phyloP scores from a whole-genome alignment of 495 filamentous ascomycete genomes.

The Neurospora sp. region DNA sequence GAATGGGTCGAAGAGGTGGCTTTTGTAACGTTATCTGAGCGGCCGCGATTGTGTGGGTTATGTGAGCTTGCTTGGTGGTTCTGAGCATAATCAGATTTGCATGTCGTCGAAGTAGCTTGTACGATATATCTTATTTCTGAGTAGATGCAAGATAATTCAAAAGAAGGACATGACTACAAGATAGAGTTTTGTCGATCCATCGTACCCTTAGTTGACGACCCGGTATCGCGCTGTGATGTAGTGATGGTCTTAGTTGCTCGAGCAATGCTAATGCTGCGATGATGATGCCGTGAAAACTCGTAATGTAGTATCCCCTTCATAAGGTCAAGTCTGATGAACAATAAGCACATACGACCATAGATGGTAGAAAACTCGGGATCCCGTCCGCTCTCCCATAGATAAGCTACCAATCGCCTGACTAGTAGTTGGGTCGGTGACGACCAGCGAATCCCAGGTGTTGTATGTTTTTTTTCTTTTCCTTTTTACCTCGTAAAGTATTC shows the following conservation, averaged over 20 bases:
- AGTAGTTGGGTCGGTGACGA: constrained; percentile 33
- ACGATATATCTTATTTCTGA: not conserved
- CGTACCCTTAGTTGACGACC: not conserved
- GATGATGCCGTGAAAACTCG: not conserved
- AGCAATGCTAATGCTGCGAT: not conserved
- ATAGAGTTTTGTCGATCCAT: not conserved
- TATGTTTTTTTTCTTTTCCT: constrained; percentile 22
- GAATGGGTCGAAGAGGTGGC: not conserved
- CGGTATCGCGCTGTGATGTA: not conserved
- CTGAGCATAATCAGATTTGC: not conserved
- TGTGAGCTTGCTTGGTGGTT: not conserved
- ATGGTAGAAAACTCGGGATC: constrained; percentile 36
- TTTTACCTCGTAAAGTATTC: not conserved
- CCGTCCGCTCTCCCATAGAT: constrained; percentile 43
- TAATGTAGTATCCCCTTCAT: not conserved
- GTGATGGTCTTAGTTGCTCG: not conserved
- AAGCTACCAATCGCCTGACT: not conserved
- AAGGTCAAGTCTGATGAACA: not conserved
- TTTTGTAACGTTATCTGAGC: not conserved
- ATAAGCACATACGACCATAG: constrained; percentile 34
- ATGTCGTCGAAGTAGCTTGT: not conserved
- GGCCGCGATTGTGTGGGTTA: not conserved
- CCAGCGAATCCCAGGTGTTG: constrained; percentile 32
- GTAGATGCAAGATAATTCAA: not conserved
- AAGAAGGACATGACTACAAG: not conserved